A percentile compares a stretch with the other conserved stretches of the same genome.
Evolutionary conservation across 2,329 filamentous ascomycete species (phyloP).

Genomic region (Aspergillus sp.): DNA sequence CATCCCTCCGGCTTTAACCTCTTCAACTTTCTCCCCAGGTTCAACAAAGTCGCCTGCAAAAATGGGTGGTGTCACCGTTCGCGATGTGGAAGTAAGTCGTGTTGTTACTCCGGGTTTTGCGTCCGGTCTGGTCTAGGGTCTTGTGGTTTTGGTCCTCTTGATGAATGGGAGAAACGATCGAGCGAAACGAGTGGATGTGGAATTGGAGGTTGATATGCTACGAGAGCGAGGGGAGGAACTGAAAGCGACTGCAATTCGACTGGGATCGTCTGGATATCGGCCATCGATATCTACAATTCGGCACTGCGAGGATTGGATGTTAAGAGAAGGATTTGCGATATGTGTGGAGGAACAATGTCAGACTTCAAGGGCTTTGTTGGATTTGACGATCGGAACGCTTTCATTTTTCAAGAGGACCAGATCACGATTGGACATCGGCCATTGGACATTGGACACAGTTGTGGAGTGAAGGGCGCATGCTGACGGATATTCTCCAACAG

Average conservation of each 20-base stretch:
- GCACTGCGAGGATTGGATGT: too few relatives aligned
- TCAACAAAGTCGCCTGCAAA: slow-evolving; percentile 40
- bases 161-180: slow-evolving; percentile 5
- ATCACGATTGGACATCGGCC: not conserved
- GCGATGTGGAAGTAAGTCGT: slow-evolving; percentile 56
- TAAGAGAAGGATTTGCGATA: too few relatives aligned
- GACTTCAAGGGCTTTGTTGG: too few relatives aligned
- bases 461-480: not conserved
- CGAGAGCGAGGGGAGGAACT: not conserved
- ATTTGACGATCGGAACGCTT: too few relatives aligned
- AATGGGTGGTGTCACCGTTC: slow-evolving; percentile 62
- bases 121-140: not conserved
- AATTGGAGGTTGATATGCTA: not conserved
- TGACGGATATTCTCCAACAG: slow-evolving; percentile 29
- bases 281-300: too few relatives aligned
- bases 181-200: slow-evolving; percentile 3
- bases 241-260: not conserved
- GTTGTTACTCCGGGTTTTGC: slow-evolving; percentile 1
- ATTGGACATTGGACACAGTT: not conserved
- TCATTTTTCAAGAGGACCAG: not conserved
- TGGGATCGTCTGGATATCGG: not conserved
- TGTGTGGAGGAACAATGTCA: too few relatives aligned
- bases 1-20: slow-evolving; percentile 28
- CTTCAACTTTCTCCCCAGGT: slow-evolving; percentile 24
- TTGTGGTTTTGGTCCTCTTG: not conserved